These are phyloP conservation scores for Coffea eugenioides DNA, from an alignment of 257 asterid genomes.

Conservation along the genomic window DNA sequence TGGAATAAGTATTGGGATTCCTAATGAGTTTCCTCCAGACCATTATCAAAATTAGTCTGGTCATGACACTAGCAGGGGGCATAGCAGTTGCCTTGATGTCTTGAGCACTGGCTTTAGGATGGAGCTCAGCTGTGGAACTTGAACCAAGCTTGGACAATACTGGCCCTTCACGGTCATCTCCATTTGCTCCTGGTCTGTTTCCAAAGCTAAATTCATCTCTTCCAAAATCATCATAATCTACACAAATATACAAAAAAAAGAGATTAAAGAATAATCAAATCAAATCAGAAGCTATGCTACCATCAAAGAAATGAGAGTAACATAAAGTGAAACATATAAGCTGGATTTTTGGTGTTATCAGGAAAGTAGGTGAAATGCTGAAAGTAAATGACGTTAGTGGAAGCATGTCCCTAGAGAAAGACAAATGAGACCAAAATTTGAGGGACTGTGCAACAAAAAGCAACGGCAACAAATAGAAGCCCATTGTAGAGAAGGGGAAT, in stretches of 20 bases:
- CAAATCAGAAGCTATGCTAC: not conserved
- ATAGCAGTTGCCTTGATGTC: constrained; percentile 35
- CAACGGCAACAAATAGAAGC: constrained; percentile 32
- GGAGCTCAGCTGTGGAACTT: constrained; percentile 83
- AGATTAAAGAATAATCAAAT: too few species aligned
- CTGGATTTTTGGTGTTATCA: not conserved
- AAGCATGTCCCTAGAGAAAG: constrained; percentile 38
- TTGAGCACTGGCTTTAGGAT: constrained; percentile 46
- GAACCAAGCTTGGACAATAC: constrained; percentile 84
- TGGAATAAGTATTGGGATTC: constrained; percentile 51
- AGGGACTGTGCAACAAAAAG: constrained; percentile 30
- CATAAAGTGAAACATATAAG: not conserved
- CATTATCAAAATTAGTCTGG: constrained; percentile 46
- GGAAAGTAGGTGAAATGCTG: not conserved
- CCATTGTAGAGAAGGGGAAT: constrained; percentile 24
- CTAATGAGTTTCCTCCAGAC: constrained; percentile 48
- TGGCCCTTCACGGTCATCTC: constrained; percentile 43
- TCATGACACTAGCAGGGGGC: constrained; percentile 52
- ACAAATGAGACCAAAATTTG: constrained; percentile 45
- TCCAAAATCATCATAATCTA: constrained; percentile 88
- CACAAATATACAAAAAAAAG: not conserved
- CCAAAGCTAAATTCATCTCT: constrained; percentile 52
- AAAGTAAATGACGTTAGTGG: not conserved
- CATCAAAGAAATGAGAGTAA: not conserved
- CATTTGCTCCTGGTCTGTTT: constrained; percentile 31